Conservation (phyloP, 2,329 filamentous ascomycete genomes). For the Penicillium sp. region DNA sequence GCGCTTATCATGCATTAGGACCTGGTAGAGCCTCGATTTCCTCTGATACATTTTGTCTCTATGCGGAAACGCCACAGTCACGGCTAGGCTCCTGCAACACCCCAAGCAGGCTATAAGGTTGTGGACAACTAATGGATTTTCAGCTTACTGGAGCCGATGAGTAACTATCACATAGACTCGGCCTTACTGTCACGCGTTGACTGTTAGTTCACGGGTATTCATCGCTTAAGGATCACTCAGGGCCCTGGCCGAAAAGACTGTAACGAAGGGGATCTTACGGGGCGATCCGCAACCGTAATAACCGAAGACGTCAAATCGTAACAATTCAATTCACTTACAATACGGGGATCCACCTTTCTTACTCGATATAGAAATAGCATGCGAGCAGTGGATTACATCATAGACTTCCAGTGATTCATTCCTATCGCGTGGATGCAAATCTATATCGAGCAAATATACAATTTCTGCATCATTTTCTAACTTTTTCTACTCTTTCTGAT, state of each 20-base stretch:
- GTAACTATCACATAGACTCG: no score
- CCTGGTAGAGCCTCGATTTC: not conserved
- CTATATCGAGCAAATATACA: not conserved
- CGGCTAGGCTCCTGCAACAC: not conserved
- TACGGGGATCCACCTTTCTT: not conserved
- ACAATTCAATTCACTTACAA: not conserved
- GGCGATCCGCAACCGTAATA: constrained; percentile 8
- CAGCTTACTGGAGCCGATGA: no score
- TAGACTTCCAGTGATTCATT: constrained; percentile 5
- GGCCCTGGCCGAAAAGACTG: not conserved
- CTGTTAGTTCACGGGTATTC: not conserved
- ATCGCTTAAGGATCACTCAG: not conserved
- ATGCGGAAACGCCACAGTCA: not conserved
- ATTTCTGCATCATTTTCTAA: no score
- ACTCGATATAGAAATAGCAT: constrained; percentile 8
- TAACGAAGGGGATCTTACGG: constrained; percentile 8
- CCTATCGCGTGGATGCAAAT: not conserved
- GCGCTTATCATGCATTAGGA: not conserved
- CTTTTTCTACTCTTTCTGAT: not conserved
- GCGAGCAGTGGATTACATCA: constrained; percentile 8
- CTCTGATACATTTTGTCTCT: not conserved
- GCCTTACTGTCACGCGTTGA: no score
- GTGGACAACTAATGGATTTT: not conserved
- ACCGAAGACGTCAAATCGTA: not conserved
- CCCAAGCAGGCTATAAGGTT: no score